Percentiles rank a stretch among this genome's conserved stretches.
Conservation (phyloP, 495 filamentous ascomycete genomes). For the Neurospora hispaniola region DNA sequence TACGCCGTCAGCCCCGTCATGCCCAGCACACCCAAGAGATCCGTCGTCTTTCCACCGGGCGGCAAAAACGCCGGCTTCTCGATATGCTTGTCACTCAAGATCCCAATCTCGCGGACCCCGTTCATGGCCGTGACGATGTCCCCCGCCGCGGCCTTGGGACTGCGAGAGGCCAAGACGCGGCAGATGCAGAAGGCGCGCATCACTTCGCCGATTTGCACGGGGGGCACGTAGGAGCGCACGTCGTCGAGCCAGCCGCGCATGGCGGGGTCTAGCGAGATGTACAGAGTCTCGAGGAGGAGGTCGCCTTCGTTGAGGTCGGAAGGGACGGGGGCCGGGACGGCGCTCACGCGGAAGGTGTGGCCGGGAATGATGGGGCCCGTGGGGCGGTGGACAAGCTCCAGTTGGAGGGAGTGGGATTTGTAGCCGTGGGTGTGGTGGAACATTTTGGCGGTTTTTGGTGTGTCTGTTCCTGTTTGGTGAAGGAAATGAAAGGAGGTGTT, state of each 20-base stretch:
- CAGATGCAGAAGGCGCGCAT: slow-evolving; percentile 57
- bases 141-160: slow-evolving; percentile 36
- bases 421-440: slow-evolving; percentile 11
- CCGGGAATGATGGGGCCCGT: slow-evolving; percentile 32
- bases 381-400: slow-evolving; percentile 42
- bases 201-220: slow-evolving; percentile 52
- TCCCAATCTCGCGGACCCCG: slow-evolving; percentile 54
- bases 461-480: no score
- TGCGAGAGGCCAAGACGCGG: slow-evolving; percentile 34
- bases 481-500: neutral
- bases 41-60: slow-evolving; percentile 39
- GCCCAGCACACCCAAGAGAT: slow-evolving; percentile 51
- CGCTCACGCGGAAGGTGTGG: slow-evolving; percentile 44
- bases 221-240: slow-evolving; percentile 54
- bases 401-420: slow-evolving; percentile 31
- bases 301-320: slow-evolving; percentile 46
- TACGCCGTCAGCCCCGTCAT: slow-evolving; percentile 56
- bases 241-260: slow-evolving; percentile 68
- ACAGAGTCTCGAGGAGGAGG: slow-evolving; percentile 54
- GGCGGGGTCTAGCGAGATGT: slow-evolving; percentile 72
- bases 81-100: slow-evolving; percentile 36
- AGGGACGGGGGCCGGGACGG: slow-evolving; percentile 32
- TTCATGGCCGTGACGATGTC: slow-evolving; percentile 42
- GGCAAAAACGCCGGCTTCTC: slow-evolving; percentile 39
- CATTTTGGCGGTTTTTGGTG: neutral